These are phyloP conservation scores for Dipteronia sinensis DNA, from an alignment of 345 rosid genomes.

Conservation along the genomic window DNA sequence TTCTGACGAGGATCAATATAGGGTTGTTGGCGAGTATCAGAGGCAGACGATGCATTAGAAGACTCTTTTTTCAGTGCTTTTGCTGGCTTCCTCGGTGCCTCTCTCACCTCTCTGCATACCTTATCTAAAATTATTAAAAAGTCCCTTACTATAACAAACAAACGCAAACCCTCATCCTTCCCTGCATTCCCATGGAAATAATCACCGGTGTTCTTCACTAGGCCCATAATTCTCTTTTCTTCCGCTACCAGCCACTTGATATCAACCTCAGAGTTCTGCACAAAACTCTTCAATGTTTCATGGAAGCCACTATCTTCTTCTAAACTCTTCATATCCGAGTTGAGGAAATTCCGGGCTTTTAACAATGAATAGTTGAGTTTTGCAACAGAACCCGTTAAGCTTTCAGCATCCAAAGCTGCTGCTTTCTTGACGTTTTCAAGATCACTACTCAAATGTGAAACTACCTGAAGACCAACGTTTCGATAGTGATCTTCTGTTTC, in stretches of 20 bases:
- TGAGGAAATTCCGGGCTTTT: constrained; percentile 63
- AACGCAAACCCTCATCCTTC: constrained; percentile 85
- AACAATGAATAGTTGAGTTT: constrained; percentile 62
- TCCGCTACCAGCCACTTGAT: constrained; percentile 64
- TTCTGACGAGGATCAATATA: constrained; percentile 54
- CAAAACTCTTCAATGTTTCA: constrained; percentile 69
- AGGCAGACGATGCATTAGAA: constrained; percentile 50
- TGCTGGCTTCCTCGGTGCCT: constrained; percentile 46
- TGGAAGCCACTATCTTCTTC: constrained; percentile 78
- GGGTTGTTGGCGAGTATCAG: constrained; percentile 42
- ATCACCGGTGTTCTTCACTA: constrained; percentile 92
- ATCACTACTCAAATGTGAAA: constrained; percentile 71
- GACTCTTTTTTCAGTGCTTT: constrained; percentile 55
- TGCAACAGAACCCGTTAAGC: constrained; percentile 70
- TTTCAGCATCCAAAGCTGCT: constrained; percentile 78
- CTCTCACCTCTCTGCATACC: constrained; percentile 80
- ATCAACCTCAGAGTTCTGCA: constrained; percentile 71
- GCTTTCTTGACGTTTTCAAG: constrained; percentile 91
- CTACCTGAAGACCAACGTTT: constrained; percentile 80
- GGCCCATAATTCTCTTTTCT: constrained; percentile 82
- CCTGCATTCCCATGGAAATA: constrained; percentile 97
- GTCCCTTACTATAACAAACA: constrained; percentile 78
- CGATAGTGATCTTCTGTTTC: constrained; percentile 71
- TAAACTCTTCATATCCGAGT: constrained; percentile 67
- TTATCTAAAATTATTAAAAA: constrained; percentile 84